Base-by-base conservation (phyloP, 441 rosid genomes). In the Oxalis stricta region DNA sequence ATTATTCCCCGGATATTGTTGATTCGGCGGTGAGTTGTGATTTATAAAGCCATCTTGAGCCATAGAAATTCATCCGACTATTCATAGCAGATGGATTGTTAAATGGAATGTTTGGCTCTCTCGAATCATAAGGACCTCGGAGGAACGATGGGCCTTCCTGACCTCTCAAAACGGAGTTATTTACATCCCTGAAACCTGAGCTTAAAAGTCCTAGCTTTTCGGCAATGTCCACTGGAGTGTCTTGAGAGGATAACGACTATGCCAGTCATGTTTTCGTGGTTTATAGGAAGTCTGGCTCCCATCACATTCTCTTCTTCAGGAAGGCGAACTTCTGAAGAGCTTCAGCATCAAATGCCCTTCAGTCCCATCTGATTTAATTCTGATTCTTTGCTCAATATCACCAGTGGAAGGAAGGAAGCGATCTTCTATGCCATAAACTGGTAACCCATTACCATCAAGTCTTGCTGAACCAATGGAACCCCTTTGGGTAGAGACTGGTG, bases 121-220 rank as follows among this genome's bases (percentile, higher is more conserved):
- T 65, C 40, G 31, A 38, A 33, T 73, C 77, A 52, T 65, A 73
- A 24, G 71, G 71, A 53, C 76, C 72, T 24, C 41, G 77, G 47
- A 58, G 70, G 59, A 70, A 68, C 33, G 57, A 53, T 22, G 54
- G 50, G 53, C 73, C 65, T 29, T 74, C 84, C 63, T 69, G 76
- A 59, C 70, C 72, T 46, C 79, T 75, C 46, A 58, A 37, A 29
- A 53, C n/a, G 36, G 74, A 49, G 41, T 79, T n/a, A n/a, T n/a
- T 68, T 53, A 71, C 84, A 39, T 72, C 80, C 56, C 54, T 74
- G 52, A 76, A 73, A 36, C 44, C 61, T 51, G 84, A 67, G 52
- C 70, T 68, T 38, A 79, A 64, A 43, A 76, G 73, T 24, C 84
- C 73, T 53, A 78, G 66, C 64, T 75, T 80, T 49, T 70, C 91